Base-by-base conservation (phyloP, 768 basidiomycete genomes). In the Boletus patriciae region DNA sequence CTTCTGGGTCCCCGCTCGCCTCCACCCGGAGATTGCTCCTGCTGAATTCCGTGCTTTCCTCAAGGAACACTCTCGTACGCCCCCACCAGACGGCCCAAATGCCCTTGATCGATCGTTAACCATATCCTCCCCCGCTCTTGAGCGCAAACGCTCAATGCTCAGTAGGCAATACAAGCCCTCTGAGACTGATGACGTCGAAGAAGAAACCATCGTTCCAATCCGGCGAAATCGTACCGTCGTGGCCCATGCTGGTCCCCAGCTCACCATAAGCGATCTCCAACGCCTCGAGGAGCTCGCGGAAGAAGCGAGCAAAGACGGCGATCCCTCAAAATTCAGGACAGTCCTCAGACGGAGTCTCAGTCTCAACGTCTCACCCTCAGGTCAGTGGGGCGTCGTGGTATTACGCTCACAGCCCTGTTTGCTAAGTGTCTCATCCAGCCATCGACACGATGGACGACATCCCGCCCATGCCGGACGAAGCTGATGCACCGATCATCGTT, bases 11-110 rank as follows among this genome's bases (percentile, higher is more conserved):
- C 97, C 97, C 51, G 97, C 97, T 16, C 84, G 88, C 55, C 79
- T 98, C 36, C 97, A 98, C 70, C 97, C 97, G 31, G 97, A 99
- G 77, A 91, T 99, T 67, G 96, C 95, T 0, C 97, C 97, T 23
- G 89, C 86, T 46, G 94, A 98, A 73, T 99, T 99, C 73, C 84
- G 92, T 50, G 89, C 87, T 12, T 98, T 99, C 70, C 84, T 99
- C 63, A 91, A 94, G 71, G 92, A 96, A 65, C 97, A 98, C 75
- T 83, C 94, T 12, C 83, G 87, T 58, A 73, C 80, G 9, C 80
- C 81, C 44, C 72, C 82, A 37, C 72, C 78, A 27, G 85, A 84
- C 59, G 83, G 77, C 60, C 69, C 69, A n/a, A 67, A 69, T 54
- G 57, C 62, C 25, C 63, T 78, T 8, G 68, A 62, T 36, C 75